Evolutionary conservation across 257 asterid species (phyloP), one percentile per base, ranked within the genome.

Genomic region (Fraxinus anomala): DNA sequence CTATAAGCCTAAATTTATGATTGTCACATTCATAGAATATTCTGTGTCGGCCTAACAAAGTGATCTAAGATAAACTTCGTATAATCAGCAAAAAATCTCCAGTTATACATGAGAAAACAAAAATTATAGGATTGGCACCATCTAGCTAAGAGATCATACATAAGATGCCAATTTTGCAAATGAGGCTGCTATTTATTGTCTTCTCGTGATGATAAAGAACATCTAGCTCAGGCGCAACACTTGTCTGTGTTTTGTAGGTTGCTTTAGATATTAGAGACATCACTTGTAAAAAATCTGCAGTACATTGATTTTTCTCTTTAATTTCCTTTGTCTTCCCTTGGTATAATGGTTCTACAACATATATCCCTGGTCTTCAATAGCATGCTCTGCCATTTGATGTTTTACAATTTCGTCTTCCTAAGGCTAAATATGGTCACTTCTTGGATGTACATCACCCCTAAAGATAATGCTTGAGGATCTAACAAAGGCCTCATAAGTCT

Each of bases 211-310:
- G 54, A 79, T 23, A 28, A 30, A 34, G 23, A 31, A 40, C 42
- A 36, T 9, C 70, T 69, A 33, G 77, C 56, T 11, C 16, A 11
- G 49, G 16, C 3, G 49, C 54, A 47, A 73, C 73, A 23, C 21
- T 68, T 31, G 72, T 34, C 44, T 28, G 8, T 13, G 61, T 61
- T 30, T 49, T 44, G 1, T 42, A 24, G 72, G 68, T 69, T 77
- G 70, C 21, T 59, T 70, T 79, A 59, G 78, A 72, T 54, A 65
- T 69, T 71, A 70, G 73, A 67, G 77, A 59, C 13, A n/a, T 79
- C 77, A 83, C 77, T 82, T 84, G 86, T 84, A 77, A 82, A 82
- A 23, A 80, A 74, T 47, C 5, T 0, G n/a, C 42, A 37, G 11
- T 49, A 5, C 19, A 13, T 49, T 33, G 36, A 33, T 16, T 13